A percentile compares a stretch with the other conserved stretches of the same genome.
phyloP scores from a whole-genome alignment of 1,284 basidiomycete species.

The Pseudozyma flocculosa region DNA sequence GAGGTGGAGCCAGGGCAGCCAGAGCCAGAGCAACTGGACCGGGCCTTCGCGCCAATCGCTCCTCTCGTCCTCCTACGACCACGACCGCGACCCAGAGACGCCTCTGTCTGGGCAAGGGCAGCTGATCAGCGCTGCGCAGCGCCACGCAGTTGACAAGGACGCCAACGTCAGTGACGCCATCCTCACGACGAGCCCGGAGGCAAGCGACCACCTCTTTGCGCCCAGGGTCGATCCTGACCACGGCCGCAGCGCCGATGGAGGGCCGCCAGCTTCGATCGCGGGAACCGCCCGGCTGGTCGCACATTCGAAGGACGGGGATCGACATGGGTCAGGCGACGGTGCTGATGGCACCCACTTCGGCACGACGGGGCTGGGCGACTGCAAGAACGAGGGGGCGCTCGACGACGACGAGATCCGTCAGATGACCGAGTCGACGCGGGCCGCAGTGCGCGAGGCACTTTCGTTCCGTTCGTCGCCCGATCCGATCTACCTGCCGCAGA shows the following conservation, averaged over 20 bases:
- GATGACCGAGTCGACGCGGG: slow-evolving; percentile 27
- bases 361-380: not conserved
- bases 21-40: slow-evolving; percentile 2
- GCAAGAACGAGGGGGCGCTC: not conserved
- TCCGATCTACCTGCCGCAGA: no score
- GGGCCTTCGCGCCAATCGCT: not conserved
- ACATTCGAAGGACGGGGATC: no score
- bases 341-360: not conserved
- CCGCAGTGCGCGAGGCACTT: slow-evolving; percentile 29
- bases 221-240: no score
- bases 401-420: slow-evolving; percentile 30
- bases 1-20: slow-evolving; percentile 1
- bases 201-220: no score
- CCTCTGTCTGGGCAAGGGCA: not conserved
- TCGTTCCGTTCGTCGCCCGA: slow-evolving; percentile 19
- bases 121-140: not conserved
- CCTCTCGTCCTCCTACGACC: not conserved
- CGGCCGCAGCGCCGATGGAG: no score
- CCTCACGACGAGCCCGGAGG: no score
- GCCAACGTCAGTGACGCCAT: no score
- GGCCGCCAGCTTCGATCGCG: no score
- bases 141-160: not conserved
- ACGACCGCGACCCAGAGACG: not conserved
- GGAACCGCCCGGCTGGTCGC: no score
- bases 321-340: no score